Conservation (phyloP, 108 stramenopile genomes). For the Mayamaea pseudoterrestris region DNA sequence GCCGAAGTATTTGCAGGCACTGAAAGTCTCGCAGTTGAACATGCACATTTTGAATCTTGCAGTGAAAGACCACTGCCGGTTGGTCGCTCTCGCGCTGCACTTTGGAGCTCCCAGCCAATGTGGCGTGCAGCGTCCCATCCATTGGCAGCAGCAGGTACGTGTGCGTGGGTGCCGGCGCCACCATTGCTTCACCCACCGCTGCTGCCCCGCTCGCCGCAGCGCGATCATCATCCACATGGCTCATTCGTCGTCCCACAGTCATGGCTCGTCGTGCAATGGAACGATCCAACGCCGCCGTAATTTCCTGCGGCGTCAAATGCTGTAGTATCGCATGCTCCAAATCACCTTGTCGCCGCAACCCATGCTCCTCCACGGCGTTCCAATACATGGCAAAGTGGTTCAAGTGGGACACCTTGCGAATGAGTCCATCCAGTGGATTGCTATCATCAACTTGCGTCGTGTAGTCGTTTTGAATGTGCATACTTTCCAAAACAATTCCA, state of each 20-base stretch:
- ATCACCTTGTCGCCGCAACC: no score
- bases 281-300: constrained; percentile 19
- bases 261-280: constrained; percentile 36
- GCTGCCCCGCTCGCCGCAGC: background rate
- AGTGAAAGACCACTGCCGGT: constrained; percentile 16
- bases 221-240: no score
- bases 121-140: constrained; percentile 26
- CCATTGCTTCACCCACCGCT: background rate
- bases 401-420: constrained; percentile 41
- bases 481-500: constrained; percentile 53
- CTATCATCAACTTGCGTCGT: constrained; percentile 1
- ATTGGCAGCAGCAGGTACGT: constrained; percentile 37
- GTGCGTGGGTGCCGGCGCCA: constrained; percentile 27
- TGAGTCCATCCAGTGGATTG: no score
- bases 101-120: constrained; percentile 18
- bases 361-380: constrained; percentile 31
- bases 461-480: constrained; percentile 41
- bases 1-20: constrained; percentile 20
- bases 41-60: constrained; percentile 18
- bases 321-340: constrained; percentile 28
- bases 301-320: constrained; percentile 7
- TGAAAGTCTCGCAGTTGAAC: constrained; percentile 35
- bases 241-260: no score
- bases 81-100: constrained; percentile 10
- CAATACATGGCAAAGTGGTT: constrained; percentile 55